phyloP scores from a whole-genome alignment of 345 rosid species.

The Rhodamnia argentea region DNA sequence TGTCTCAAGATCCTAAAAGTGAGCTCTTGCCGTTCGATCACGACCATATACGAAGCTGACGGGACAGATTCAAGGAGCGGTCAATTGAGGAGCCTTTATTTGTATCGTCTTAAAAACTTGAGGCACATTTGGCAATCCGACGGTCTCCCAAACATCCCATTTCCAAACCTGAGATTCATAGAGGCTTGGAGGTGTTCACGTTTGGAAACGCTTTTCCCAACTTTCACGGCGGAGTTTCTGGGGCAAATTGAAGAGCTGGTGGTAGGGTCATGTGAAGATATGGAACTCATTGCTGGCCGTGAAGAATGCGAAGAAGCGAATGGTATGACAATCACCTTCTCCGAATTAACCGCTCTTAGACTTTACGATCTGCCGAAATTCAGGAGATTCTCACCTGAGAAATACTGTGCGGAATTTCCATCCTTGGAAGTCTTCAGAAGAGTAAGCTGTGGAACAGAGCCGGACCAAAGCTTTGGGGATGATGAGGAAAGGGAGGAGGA shows the following conservation, averaged over 20 bases:
- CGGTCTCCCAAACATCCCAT: accelerated
- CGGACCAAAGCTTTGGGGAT: too few relatives aligned
- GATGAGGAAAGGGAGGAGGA: too few relatives aligned
- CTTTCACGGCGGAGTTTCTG: accelerated
- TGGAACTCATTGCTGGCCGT: not conserved
- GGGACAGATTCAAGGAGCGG: accelerated
- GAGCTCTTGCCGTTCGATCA: not conserved
- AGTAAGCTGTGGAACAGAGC: too few relatives aligned
- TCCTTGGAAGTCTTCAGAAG: too few relatives aligned
- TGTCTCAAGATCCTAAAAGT: accelerated
- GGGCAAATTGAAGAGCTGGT: not conserved
- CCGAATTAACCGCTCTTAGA: not conserved
- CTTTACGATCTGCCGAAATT: not conserved
- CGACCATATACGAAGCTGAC: not conserved
- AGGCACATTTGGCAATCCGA: not conserved
- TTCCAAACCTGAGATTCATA: not conserved
- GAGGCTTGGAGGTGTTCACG: accelerated
- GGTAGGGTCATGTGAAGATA: not conserved
- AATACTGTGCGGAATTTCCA: not conserved
- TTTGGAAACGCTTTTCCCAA: not conserved
- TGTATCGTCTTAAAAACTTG: accelerated
- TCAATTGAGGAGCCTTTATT: not conserved
- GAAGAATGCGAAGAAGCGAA: not conserved
- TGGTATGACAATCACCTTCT: not conserved
- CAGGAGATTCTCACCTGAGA: not conserved